A percentile compares a stretch with the other conserved stretches of the same genome.
Conservation (phyloP, 768 basidiomycete species). For the Sarcodon sp. region DNA sequence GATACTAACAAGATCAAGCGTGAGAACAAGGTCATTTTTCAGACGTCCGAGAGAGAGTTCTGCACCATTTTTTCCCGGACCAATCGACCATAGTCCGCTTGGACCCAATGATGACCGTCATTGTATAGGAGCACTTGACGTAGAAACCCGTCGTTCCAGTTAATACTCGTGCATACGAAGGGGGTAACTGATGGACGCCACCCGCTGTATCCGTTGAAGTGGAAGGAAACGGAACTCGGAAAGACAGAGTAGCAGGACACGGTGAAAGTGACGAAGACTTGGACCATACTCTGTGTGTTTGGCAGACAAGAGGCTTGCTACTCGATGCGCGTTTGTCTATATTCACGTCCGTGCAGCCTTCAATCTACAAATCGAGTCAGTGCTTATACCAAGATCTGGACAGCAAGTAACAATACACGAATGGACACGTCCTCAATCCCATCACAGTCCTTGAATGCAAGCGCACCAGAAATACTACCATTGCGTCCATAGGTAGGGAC, state of each 20-base stretch:
- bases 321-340: slow-evolving; percentile 5
- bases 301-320: slow-evolving; percentile 4
- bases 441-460: slow-evolving; percentile 23
- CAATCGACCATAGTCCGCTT: slow-evolving; percentile 29
- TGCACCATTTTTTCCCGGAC: slow-evolving; percentile 33
- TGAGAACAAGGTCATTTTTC: slow-evolving; percentile 2
- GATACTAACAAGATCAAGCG: slow-evolving; percentile 17
- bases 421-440: too few species aligned
- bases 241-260: slow-evolving; percentile 25
- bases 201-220: slow-evolving; percentile 24
- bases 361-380: slow-evolving; percentile 7
- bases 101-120: slow-evolving; percentile 26
- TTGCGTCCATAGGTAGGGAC: slow-evolving; percentile 33
- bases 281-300: slow-evolving; percentile 7
- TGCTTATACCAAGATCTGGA: too few species aligned
- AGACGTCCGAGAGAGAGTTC: background rate
- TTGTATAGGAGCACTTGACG: slow-evolving; percentile 28
- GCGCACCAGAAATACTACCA: slow-evolving; percentile 25
- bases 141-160: slow-evolving; percentile 23
- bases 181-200: slow-evolving; percentile 28
- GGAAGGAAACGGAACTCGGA: slow-evolving; percentile 31
- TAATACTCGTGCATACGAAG: slow-evolving; percentile 25
- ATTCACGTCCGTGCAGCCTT: slow-evolving; percentile 9
- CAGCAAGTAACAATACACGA: too few species aligned
- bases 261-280: slow-evolving; percentile 2